Evolutionary conservation across 2,329 filamentous ascomycete species (phyloP).

Genomic region (Fusarium sacchari): DNA sequence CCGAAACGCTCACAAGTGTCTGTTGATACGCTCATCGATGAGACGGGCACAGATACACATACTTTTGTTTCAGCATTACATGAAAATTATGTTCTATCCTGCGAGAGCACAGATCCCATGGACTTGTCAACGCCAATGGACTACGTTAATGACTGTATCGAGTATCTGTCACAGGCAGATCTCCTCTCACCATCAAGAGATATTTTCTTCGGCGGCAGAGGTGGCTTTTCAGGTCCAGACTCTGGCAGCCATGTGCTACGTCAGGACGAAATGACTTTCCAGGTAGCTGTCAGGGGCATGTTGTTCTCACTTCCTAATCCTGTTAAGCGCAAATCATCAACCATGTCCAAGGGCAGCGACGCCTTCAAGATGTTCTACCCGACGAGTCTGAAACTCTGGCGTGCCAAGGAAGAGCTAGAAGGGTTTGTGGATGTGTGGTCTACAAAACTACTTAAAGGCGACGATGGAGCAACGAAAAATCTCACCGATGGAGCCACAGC

Average conservation of each 20-base stretch:
- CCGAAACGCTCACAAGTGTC: slow-evolving; percentile 72
- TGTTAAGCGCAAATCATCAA: slow-evolving; percentile 74
- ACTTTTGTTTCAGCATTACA: slow-evolving; percentile 92
- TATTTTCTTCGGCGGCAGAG: slow-evolving; percentile 71
- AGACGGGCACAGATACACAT: slow-evolving; percentile 89
- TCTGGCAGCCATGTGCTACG: slow-evolving; percentile 78
- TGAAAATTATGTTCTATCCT: slow-evolving; percentile 92
- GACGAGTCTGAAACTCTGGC: slow-evolving; percentile 83
- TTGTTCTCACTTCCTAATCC: slow-evolving; percentile 86
- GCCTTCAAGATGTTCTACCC: slow-evolving; percentile 94
- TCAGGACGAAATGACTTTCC: slow-evolving; percentile 94
- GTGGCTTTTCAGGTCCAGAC: slow-evolving; percentile 63
- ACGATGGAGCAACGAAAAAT: slow-evolving; percentile 52
- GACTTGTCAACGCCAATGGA: slow-evolving; percentile 74
- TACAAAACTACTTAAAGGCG: slow-evolving; percentile 66
- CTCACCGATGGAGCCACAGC: slow-evolving; percentile 59
- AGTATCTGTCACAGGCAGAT: slow-evolving; percentile 87
- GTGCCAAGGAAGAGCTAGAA: slow-evolving; percentile 82
- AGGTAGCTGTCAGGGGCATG: slow-evolving; percentile 87
- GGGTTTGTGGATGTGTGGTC: slow-evolving; percentile 77
- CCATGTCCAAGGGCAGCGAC: slow-evolving; percentile 62
- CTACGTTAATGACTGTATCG: slow-evolving; percentile 85
- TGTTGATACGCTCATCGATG: slow-evolving; percentile 84
- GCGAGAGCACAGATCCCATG: slow-evolving; percentile 64
- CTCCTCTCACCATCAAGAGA: slow-evolving; percentile 80